Evolutionary conservation across 2,329 filamentous ascomycete species (phyloP), one percentile per base, ranked within the genome.

Genomic region (Epichloe gansuensis): DNA sequence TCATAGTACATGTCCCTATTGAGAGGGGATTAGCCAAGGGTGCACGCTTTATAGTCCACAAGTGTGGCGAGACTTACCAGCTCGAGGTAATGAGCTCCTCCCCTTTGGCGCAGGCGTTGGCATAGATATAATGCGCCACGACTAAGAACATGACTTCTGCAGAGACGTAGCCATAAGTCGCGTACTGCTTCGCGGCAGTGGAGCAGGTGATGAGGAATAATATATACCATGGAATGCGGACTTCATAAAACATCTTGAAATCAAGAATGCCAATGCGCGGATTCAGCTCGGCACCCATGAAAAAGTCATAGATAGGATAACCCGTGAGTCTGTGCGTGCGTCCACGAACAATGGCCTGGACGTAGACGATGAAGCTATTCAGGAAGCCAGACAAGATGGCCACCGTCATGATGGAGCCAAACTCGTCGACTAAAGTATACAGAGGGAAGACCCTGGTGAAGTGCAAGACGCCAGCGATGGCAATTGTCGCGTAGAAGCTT

Each of bases 201-300:
- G 55, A 86, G 77, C 83, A 84, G 45, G 91, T 75, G 54, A 91
- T 80, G 62, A 94, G 83, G 46, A 95, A 77, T 59, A 94, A 91
- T 31, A 31, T 31, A 70, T 84, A 95, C 90, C 90, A 95, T 39
- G 90, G 90, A 58, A 95, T 79, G 60, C 90, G 85, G 56, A 95
- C 89, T 68, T 95, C 90, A 63, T 89, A 93, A 72, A 95, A 95
- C 88, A 94, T 93, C 73, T 94, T 94, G 73, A 93, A 88, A 69
- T 94, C 88, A 48, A 94, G 72, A 60, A 88, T 83, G 52, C 83
- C 85, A 66, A 63, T 80, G 59, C 88, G 79, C 4, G 88, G 88
- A 72, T 94, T 93, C 52, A 94, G 75, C 72, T 94, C 88, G 12
- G 86, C 85, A 51, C 88, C 88, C 81, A 93, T 90, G 75, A 93